phyloP scores from a whole-genome alignment of 148 eudicot genomes.

The Cornus controversa region DNA sequence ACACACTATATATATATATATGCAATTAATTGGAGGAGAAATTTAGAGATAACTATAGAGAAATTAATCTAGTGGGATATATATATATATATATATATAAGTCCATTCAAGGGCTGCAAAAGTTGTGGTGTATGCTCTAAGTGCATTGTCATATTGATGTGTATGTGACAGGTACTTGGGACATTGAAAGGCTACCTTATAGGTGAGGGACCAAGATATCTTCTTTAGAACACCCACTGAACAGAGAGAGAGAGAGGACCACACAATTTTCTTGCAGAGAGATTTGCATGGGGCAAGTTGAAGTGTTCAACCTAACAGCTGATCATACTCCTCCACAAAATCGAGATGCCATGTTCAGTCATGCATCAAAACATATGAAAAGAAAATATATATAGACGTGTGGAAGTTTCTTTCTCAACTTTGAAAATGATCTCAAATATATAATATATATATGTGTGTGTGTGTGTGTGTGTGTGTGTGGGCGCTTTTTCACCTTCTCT shows the following conservation, averaged over 20 bases:
- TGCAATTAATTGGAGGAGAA: too few relatives aligned
- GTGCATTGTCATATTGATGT: constrained; percentile 2
- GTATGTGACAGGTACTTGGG: neutral
- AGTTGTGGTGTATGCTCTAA: neutral
- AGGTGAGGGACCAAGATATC: neutral
- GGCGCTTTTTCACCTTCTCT: neutral
- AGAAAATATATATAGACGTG: neutral
- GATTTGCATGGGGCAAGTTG: constrained; percentile 9
- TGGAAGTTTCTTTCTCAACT: neutral
- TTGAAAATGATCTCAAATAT: neutral
- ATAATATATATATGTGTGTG: too few relatives aligned
- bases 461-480: too few relatives aligned
- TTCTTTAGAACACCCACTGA: neutral
- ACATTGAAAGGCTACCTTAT: neutral
- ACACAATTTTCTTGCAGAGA: constrained; percentile 5
- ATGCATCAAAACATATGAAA: neutral
- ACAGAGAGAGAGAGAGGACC: neutral
- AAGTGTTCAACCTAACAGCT: neutral
- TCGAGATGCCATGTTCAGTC: neutral
- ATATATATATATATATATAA: neutral
- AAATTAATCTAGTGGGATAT: too few relatives aligned
- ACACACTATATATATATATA: too few relatives aligned
- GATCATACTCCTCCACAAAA: neutral
- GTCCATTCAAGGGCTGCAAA: neutral
- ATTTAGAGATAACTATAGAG: neutral